Base-by-base conservation (phyloP, 331 rosid genomes). In the Stylosanthes scabra region DNA sequence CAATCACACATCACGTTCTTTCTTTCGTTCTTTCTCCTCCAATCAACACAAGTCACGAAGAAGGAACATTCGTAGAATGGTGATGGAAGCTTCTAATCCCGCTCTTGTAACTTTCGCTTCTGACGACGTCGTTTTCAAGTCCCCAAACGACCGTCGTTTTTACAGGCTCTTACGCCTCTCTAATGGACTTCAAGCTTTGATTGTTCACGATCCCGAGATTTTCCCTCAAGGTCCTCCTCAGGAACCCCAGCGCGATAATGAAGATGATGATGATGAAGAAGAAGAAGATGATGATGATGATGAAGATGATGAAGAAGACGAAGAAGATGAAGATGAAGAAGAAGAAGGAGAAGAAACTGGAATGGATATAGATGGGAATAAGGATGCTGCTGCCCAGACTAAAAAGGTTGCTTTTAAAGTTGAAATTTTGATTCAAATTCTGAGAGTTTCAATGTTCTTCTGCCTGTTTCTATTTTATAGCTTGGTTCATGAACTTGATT, bases 181-280 rank as follows among this genome's bases (percentile, higher is more conserved):
- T 5, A 94, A 94, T 50, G 97, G 99, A 47, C 91, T 94, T 72
- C 85, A 82, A n/a, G 97, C 97, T 41, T 67, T 94, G 83, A 86
- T 94, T 11, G 92, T 94, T 82, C 99, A 94, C 70, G 97, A 94
- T 82, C 99, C 99, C 13, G 97, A 94, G 89, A 90, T 94, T 81
- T 92, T 82, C 75, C 82, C 93, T 0, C 81, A 81, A 4, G 91
- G 90, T 1, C 80, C 88, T 59, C 86, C 86, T 46, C 86, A 85
- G 2, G 67, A 20, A 20, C 25, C 25, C 25, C 25, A 20, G 25
- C 25, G 25, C 25, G 25, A 20, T 0, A 1, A 20, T 20, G 25
- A 20, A 20, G 25, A 20, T 20, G 25, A 1, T 1, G 25, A 20
- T 20, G 25, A 78, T 3, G 86, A 66, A 0, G 82, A 71, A 0